These are phyloP conservation scores for Cutaneotrichosporon mucoides DNA, from an alignment of 1,284 basidiomycete species.

Conservation along the genomic window DNA sequence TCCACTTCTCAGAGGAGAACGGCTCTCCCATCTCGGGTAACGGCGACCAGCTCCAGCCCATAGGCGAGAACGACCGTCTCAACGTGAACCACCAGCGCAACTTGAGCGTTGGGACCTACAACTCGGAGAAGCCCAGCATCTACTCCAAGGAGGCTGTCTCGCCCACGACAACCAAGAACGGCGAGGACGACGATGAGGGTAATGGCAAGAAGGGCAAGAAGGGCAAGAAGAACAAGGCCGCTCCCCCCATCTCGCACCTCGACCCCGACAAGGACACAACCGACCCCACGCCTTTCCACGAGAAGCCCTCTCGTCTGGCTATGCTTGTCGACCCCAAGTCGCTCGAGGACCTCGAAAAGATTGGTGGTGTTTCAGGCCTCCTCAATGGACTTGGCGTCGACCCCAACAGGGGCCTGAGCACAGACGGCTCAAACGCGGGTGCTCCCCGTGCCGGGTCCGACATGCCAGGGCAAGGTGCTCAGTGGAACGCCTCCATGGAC, in stretches of 20 bases:
- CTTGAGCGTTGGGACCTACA: slow-evolving; percentile 34
- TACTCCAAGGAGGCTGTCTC: background rate
- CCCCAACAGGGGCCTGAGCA: slow-evolving; percentile 55
- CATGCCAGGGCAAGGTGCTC: slow-evolving; percentile 47
- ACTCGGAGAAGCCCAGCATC: slow-evolving; percentile 4
- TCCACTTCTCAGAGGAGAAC: slow-evolving; percentile 37
- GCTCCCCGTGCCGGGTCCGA: slow-evolving; percentile 25
- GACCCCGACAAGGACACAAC: slow-evolving; percentile 57
- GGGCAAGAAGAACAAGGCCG: slow-evolving; percentile 19
- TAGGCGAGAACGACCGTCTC: slow-evolving; percentile 42
- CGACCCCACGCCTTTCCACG: slow-evolving; percentile 66
- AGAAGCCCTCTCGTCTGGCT: slow-evolving; percentile 72
- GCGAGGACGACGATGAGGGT: background rate
- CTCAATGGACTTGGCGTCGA: slow-evolving; percentile 72
- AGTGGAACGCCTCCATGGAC: slow-evolving; percentile 58
- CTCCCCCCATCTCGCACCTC: slow-evolving; percentile 35
- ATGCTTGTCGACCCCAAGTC: slow-evolving; percentile 75
- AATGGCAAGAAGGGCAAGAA: slow-evolving; percentile 12
- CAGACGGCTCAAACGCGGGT: slow-evolving; percentile 20
- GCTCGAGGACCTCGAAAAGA: slow-evolving; percentile 60
- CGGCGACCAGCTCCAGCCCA: slow-evolving; percentile 58
- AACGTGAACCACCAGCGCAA: slow-evolving; percentile 24
- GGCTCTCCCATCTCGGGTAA: slow-evolving; percentile 49
- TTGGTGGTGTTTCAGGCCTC: slow-evolving; percentile 72
- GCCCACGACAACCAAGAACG: slow-evolving; percentile 1